Evolutionary conservation across 2,329 filamentous ascomycete species (phyloP).

Genomic region (Hypocrella siamensis): DNA sequence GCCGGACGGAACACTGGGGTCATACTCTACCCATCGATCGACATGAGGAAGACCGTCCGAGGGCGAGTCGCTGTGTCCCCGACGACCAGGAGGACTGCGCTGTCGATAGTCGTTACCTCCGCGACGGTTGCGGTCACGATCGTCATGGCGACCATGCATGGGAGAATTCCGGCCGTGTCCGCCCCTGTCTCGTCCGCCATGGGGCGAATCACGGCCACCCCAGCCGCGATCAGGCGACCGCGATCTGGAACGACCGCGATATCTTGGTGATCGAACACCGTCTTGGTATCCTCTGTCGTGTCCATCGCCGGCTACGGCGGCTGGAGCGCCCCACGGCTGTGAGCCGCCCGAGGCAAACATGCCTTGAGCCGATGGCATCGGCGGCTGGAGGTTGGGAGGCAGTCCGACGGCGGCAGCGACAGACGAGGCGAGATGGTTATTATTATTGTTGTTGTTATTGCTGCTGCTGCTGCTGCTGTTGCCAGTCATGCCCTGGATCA

Average conservation of each 20-base stretch:
- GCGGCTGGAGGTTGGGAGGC: slow-evolving; percentile 20
- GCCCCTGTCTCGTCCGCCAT: slow-evolving; percentile 48
- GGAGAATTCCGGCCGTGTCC: slow-evolving; percentile 60
- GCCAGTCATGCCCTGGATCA: slow-evolving; percentile 37
- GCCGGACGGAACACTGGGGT: slow-evolving; percentile 55
- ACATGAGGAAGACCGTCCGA: slow-evolving; percentile 17
- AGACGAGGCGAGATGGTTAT: no score
- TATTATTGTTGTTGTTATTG: no score
- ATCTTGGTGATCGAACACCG: slow-evolving; percentile 44
- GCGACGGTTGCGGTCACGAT: slow-evolving; percentile 32
- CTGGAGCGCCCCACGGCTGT: slow-evolving; percentile 15
- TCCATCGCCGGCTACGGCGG: slow-evolving; percentile 22
- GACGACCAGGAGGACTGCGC: slow-evolving; percentile 62
- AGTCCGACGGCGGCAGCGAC: slow-evolving; percentile 16
- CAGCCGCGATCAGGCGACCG: slow-evolving; percentile 65
- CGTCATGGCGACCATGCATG: slow-evolving; percentile 23
- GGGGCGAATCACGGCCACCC: slow-evolving; percentile 49
- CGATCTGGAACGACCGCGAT: slow-evolving; percentile 52
- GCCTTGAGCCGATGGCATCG: slow-evolving; percentile 24
- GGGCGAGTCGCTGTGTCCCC: slow-evolving; percentile 47
- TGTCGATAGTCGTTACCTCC: slow-evolving; percentile 65
- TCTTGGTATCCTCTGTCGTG: slow-evolving; percentile 44
- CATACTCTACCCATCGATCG: slow-evolving; percentile 65
- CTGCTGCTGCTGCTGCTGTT: slow-evolving; percentile 17
- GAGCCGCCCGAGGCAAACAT: slow-evolving; percentile 21